These are phyloP conservation scores for Pistacia atlantica DNA, from an alignment of 345 rosid genomes.

Conservation along the genomic window DNA sequence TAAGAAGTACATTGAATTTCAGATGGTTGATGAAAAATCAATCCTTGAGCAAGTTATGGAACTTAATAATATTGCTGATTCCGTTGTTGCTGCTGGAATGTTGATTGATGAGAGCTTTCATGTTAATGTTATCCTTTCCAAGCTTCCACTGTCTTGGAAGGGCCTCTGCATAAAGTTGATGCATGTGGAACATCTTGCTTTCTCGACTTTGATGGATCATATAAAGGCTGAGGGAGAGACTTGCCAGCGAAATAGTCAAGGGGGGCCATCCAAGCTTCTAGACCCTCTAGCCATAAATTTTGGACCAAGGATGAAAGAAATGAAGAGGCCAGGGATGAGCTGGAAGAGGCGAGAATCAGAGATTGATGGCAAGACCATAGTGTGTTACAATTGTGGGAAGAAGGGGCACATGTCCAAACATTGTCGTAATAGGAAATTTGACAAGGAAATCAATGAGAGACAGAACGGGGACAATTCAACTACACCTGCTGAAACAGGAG, in stretches of 20 bases:
- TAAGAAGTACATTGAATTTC: slow-evolving; percentile 73
- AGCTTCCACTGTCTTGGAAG: slow-evolving; percentile 87
- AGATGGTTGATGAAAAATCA: slow-evolving; percentile 60
- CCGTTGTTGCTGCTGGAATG: slow-evolving; percentile 62
- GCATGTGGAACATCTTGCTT: slow-evolving; percentile 56
- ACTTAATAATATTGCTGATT: slow-evolving; percentile 70
- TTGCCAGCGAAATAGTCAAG: slow-evolving; percentile 29
- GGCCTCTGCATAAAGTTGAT: slow-evolving; percentile 57
- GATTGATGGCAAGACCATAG: slow-evolving; percentile 24
- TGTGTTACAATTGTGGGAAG: slow-evolving; percentile 62
- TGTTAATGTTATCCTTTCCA: slow-evolving; percentile 64
- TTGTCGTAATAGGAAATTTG: slow-evolving; percentile 47
- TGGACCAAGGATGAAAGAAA: slow-evolving; percentile 40
- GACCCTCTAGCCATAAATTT: slow-evolving; percentile 27
- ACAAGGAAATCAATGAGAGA: slow-evolving; percentile 29
- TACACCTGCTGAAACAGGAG: slow-evolving; percentile 21
- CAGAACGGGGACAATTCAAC: slow-evolving; percentile 17
- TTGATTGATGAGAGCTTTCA: slow-evolving; percentile 73
- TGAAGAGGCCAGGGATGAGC: slow-evolving; percentile 37
- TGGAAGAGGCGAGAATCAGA: slow-evolving; percentile 47
- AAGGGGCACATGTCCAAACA: slow-evolving; percentile 60
- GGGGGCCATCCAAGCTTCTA: slow-evolving; percentile 29
- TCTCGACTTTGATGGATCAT: slow-evolving; percentile 57
- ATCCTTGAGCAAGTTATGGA: slow-evolving; percentile 61
- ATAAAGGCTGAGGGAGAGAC: slow-evolving; percentile 58